These are phyloP conservation scores for Phragmites australis DNA, from an alignment of 176 grass and related monocot species.

Conservation along the genomic window DNA sequence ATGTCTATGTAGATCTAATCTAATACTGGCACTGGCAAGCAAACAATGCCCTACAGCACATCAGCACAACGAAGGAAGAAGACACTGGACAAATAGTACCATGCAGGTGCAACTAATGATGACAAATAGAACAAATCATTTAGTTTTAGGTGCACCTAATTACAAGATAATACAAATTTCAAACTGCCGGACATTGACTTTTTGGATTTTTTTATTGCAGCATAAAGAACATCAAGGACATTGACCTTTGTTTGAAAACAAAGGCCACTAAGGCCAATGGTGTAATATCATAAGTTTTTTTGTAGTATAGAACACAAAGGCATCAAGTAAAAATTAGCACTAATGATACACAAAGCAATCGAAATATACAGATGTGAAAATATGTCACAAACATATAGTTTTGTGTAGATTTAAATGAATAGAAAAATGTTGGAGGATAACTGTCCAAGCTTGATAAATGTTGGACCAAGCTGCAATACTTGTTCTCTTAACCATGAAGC, in stretches of 20 bases:
- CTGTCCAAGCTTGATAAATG: conserved; percentile 92
- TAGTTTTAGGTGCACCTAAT: no score
- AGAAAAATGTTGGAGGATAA: conserved; percentile 62
- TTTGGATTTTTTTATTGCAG: background rate
- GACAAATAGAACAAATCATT: no score
- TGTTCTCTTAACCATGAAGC: conserved; percentile 92
- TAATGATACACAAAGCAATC: conserved; percentile 14
- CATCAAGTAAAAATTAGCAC: background rate
- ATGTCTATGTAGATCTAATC: no score
- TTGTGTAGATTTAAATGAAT: background rate
- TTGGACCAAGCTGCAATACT: conserved; percentile 88
- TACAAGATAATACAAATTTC: no score
- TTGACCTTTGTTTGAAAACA: background rate
- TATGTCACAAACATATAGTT: background rate
- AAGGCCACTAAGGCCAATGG: background rate
- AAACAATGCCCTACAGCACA: no score
- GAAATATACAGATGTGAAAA: background rate
- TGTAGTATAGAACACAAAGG: background rate
- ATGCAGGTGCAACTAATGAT: no score
- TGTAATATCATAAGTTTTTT: conserved; percentile 16
- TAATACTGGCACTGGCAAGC: no score
- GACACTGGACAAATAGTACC: no score
- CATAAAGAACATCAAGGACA: conserved; percentile 18
- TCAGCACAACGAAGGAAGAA: no score
- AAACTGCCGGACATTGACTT: no score